Evolutionary conservation across 352 stramenopile species (phyloP), one percentile per base, ranked within the genome.

Genomic region (Paralagenidium karlingii): DNA sequence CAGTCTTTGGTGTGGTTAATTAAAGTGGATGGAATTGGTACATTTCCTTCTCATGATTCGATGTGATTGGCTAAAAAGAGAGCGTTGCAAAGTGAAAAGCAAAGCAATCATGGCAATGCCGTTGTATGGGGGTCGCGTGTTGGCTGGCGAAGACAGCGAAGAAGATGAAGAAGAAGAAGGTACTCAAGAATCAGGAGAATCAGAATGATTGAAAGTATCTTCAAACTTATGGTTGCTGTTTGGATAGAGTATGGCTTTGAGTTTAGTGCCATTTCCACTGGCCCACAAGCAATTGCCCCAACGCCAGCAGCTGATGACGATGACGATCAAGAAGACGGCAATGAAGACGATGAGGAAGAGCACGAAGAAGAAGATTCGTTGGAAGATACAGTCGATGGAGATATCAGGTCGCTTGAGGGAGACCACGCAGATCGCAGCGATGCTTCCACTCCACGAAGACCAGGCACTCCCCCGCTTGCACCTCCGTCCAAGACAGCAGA

Each of bases 101-200:
- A n/a, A n/a, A n/a, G n/a, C n/a, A n/a, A n/a, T n/a, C n/a, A n/a
- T n/a, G n/a, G n/a, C n/a, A n/a, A n/a, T n/a, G n/a, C n/a, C n/a
- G n/a, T n/a, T n/a, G 27, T 62, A 67, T 37, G 62, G 68, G 41
- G 73, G 73, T 2, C 73, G 73, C 33, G 73, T 86, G 34, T 61
- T 81, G 8, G 68, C 67, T 37, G 73, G 73, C 31, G 73, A 86
- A 55, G 73, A 86, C 58, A 86, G 73, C 49, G 73, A 86, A 53
- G 67, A 84, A 37, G 73, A 86, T 47, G 68, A 80, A 15, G 67
- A 82, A 7, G 68, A 83, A 37, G 67, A 82, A n/a, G 49, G 58
- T n/a, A n/a, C n/a, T n/a, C n/a, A n/a, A n/a, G n/a, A n/a, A n/a
- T n/a, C n/a, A n/a, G n/a, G n/a, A n/a, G n/a, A n/a, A n/a, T n/a